Evolutionary conservation across 495 filamentous ascomycete genomes (phyloP).

Genomic region (Pyronema omphalodes): DNA sequence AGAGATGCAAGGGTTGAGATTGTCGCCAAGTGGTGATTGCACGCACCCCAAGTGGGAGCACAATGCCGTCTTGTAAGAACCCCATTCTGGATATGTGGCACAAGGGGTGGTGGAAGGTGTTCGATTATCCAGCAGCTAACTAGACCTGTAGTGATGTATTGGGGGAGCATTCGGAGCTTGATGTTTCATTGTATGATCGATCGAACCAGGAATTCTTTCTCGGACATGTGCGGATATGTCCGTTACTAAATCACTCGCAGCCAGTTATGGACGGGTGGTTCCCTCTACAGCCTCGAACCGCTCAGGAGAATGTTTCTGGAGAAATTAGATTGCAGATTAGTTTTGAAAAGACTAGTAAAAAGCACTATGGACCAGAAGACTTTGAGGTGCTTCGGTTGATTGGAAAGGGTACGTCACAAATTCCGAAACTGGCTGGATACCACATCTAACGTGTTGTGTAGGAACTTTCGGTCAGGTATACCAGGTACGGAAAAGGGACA

Average conservation of each 20-base stretch:
- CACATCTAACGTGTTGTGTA: constrained; percentile 11
- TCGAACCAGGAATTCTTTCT: constrained; percentile 73
- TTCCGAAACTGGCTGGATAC: neutral
- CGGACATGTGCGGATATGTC: constrained; percentile 59
- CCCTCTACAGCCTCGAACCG: constrained; percentile 47
- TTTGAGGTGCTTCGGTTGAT: constrained; percentile 93
- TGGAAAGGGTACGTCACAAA: constrained; percentile 47
- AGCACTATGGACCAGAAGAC: constrained; percentile 88
- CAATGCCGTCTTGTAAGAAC: constrained; percentile 77
- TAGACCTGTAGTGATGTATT: constrained; percentile 65
- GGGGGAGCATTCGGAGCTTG: constrained; percentile 75
- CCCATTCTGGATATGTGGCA: neutral
- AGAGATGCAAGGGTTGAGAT: constrained; percentile 52
- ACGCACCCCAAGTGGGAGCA: constrained; percentile 92
- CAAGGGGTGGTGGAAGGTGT: neutral
- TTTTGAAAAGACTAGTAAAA: constrained; percentile 80
- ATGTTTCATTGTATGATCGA: constrained; percentile 86
- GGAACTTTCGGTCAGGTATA: constrained; percentile 97
- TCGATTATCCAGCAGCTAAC: constrained; percentile 13
- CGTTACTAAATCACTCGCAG: constrained; percentile 22
- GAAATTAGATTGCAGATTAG: constrained; percentile 73
- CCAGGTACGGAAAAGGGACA: constrained; percentile 97
- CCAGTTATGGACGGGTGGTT: constrained; percentile 70
- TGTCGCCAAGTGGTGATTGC: constrained; percentile 35
- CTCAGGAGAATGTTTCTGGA: constrained; percentile 54